Conservation (phyloP, 768 basidiomycete genomes). For the Rhodotorula taiwanensis region DNA sequence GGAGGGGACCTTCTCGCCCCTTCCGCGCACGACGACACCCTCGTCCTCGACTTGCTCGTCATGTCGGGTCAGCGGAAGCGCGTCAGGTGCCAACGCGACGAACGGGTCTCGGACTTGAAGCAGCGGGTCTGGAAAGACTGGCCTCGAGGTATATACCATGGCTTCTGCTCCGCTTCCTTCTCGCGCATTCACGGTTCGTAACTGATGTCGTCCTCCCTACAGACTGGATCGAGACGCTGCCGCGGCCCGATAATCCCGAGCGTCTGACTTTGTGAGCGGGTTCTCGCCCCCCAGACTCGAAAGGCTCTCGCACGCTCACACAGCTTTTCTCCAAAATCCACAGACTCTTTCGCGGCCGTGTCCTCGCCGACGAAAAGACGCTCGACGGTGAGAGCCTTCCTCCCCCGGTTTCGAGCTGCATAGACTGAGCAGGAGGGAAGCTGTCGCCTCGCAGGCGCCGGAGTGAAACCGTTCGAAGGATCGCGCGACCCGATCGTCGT, state of each 20-base stretch:
- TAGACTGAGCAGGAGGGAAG: neutral
- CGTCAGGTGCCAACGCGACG: neutral
- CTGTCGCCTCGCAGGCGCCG: neutral
- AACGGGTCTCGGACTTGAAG: neutral
- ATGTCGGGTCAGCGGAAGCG: constrained; percentile 5
- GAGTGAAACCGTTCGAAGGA: neutral
- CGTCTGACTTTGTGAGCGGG: constrained; percentile 4
- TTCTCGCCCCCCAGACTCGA: too few species aligned
- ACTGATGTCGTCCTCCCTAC: neutral
- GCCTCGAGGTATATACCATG: constrained; percentile 7
- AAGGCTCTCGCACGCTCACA: neutral
- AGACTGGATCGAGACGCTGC: constrained; percentile 8
- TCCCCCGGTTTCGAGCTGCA: neutral
- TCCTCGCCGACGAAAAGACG: neutral
- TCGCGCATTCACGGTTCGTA: neutral
- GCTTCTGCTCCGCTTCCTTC: neutral
- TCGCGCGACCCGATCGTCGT: neutral
- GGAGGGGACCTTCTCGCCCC: too few species aligned
- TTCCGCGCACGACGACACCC: neutral
- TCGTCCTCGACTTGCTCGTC: constrained; percentile 10
- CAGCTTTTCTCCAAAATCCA: too few species aligned
- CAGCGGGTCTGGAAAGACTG: neutral
- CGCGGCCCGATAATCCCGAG: neutral
- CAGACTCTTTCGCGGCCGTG: constrained; percentile 17
- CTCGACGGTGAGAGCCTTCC: neutral